Base-by-base conservation (phyloP, 768 basidiomycete species). In the Xerocomellus amylosporus region DNA sequence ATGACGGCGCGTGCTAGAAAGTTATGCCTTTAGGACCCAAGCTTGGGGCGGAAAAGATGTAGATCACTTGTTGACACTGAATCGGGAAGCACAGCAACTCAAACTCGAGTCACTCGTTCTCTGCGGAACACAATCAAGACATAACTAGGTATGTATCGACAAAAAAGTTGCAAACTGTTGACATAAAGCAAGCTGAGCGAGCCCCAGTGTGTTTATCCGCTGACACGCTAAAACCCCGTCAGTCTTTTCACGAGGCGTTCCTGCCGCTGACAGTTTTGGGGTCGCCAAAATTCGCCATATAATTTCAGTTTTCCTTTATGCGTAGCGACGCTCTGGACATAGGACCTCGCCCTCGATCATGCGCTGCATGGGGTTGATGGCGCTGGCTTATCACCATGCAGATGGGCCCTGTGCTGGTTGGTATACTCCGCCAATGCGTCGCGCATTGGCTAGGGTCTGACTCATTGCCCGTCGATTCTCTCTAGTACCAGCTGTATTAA, bases 251-350 rank as follows among this genome's bases (percentile, higher is more conserved):
- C 42, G 56, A 53, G 50, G 63, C 52, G 60, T 58, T 56, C 49
- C 62, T 66, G 60, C 61, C 38, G 44, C 13, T 70, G 68, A 70
- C 68, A 70, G 70, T 62, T 69, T 72, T 72, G 58, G 68, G 68
- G 68, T 63, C 56, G 46, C 49, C 28, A 43, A 42, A 48, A 51
- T n/a, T 20, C 54, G 45, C 55, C 61, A 54, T 55, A 45, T 15
- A 28, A 51, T 40, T 45, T 17, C 24, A 31, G 34, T 22, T n/a
- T 38, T 34, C 38, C 31, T 56, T 34, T 48, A 17, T 46, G 40
- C 43, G 37, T 19, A 15, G 33, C 28, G 55, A 62, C 41, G 49
- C 49, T 58, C 58, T 54, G 41, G 53, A 30, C 41, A 14, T n/a
- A 30, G 40, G 12, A 37, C 38, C 40, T 47, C 49, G 19, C 37